Evolutionary conservation across 495 filamentous ascomycete genomes (phyloP).

Genomic region (Entonaema liquescens): DNA sequence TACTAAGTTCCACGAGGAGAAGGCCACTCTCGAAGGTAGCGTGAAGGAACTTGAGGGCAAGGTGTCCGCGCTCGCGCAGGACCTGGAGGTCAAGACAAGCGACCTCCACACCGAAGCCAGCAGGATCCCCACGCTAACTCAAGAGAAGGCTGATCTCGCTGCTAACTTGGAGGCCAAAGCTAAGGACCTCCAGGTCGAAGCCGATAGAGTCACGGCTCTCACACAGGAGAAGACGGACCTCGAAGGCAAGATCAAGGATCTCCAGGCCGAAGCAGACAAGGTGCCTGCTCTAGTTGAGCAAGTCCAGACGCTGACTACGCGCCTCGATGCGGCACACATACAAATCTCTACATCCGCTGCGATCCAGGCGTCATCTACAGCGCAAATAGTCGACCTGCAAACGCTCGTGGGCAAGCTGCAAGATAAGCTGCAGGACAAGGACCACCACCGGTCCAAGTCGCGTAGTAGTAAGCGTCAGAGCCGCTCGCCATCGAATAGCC

Average conservation of each 20-base stretch:
- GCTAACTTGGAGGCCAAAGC: conserved; percentile 45
- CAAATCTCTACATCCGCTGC: conserved; percentile 14
- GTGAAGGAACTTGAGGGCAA: conserved; percentile 48
- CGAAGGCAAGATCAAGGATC: conserved; percentile 36
- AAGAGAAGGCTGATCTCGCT: conserved; percentile 47
- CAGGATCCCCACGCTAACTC: conserved; percentile 31
- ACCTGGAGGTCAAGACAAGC: conserved; percentile 35
- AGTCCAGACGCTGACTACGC: conserved; percentile 30
- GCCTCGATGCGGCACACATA: conserved; percentile 14
- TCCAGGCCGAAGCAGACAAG: conserved; percentile 40
- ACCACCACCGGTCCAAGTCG: conserved; percentile 22
- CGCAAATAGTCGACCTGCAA: conserved; percentile 11
- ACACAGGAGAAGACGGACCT: conserved; percentile 46
- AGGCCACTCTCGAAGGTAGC: conserved; percentile 42
- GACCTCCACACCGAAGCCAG: conserved; percentile 35
- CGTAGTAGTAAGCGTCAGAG: conserved; percentile 44
- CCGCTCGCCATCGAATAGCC: conserved; percentile 32
- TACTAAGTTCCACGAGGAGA: conserved; percentile 40
- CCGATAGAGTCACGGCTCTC: conserved; percentile 47
- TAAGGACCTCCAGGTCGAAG: conserved; percentile 47
- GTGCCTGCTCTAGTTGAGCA: conserved; percentile 33
- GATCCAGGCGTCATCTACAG: neutral
- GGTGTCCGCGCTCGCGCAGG: conserved; percentile 43
- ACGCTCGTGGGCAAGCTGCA: conserved; percentile 15
- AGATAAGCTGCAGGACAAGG: neutral